These are phyloP conservation scores for Wallemia hederae DNA, from an alignment of 1,284 basidiomycete genomes.

Conservation along the genomic window DNA sequence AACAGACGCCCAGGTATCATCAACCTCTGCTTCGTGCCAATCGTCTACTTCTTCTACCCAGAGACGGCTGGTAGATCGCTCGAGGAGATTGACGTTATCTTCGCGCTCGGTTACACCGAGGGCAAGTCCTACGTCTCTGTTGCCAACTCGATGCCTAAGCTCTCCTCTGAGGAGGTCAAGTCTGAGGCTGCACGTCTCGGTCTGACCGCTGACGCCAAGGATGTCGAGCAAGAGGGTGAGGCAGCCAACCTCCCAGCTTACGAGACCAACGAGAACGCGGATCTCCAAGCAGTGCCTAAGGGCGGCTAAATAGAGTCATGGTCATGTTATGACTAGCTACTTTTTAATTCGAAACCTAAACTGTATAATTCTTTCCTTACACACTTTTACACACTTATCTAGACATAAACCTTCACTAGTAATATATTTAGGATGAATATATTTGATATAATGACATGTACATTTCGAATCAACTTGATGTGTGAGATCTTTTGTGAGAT, in stretches of 20 bases:
- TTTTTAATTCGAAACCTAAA: background rate
- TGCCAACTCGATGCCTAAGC: slow-evolving; percentile 8
- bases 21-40: slow-evolving; percentile 8
- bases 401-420: background rate
- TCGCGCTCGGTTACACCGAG: slow-evolving; percentile 11
- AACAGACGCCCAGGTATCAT: slow-evolving; percentile 1
- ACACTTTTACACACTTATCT: background rate
- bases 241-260: background rate
- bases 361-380: background rate
- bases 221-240: background rate
- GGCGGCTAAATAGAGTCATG: background rate
- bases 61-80: slow-evolving; percentile 9
- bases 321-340: background rate
- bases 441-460: too few species aligned
- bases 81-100: slow-evolving; percentile 12
- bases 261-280: background rate
- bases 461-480: too few species aligned
- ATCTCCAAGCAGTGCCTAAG: background rate
- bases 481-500: too few species aligned
- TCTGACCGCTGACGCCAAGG: slow-evolving; percentile 2
- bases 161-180: slow-evolving; percentile 7
- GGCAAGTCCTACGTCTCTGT: slow-evolving; percentile 7
- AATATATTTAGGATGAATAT: background rate
- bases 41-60: slow-evolving; percentile 8
- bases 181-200: slow-evolving; percentile 8